phyloP scores from a whole-genome alignment of 1,284 basidiomycete species.

The Erythrobasidium hasegawianum region DNA sequence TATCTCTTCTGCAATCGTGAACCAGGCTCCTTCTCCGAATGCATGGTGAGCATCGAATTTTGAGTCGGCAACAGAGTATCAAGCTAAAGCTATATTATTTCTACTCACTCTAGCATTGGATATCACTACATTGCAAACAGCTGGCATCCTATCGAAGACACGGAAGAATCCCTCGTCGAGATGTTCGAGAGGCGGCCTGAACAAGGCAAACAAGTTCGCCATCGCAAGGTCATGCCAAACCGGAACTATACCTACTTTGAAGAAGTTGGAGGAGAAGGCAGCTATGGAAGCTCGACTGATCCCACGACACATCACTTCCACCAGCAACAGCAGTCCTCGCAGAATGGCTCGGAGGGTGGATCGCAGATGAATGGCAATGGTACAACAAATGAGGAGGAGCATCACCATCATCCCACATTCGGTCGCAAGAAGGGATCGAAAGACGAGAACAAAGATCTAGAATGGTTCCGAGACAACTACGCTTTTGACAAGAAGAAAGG shows the following conservation, averaged over 20 bases:
- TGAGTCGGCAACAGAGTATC: background rate
- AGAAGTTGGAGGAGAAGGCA: conserved; percentile 14
- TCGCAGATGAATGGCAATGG: background rate
- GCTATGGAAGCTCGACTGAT: conserved; percentile 15
- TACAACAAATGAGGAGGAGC: background rate
- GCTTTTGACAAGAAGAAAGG: conserved; percentile 33
- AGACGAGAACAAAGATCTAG: conserved; percentile 8
- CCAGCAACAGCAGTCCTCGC: too few species aligned
- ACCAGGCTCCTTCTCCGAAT: conserved; percentile 33
- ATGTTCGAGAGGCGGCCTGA: conserved; percentile 36
- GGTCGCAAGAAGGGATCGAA: background rate
- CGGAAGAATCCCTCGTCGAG: conserved; percentile 34
- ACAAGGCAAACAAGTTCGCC: conserved; percentile 33
- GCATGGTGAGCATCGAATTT: conserved; percentile 17
- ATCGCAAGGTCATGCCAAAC: conserved; percentile 11
- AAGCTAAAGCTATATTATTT: background rate
- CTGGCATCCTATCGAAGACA: conserved; percentile 35
- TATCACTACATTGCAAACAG: conserved; percentile 36
- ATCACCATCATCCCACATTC: background rate
- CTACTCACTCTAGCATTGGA: conserved; percentile 21
- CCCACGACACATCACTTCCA: conserved; percentile 13
- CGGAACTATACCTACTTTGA: conserved; percentile 23
- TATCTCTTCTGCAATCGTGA: conserved; percentile 37
- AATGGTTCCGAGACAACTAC: conserved; percentile 31
- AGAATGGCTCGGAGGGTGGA: conserved; percentile 2